Evolutionary conservation across 805 yeast species (phyloP).

Genomic region (Candida pseudofarinosa): DNA sequence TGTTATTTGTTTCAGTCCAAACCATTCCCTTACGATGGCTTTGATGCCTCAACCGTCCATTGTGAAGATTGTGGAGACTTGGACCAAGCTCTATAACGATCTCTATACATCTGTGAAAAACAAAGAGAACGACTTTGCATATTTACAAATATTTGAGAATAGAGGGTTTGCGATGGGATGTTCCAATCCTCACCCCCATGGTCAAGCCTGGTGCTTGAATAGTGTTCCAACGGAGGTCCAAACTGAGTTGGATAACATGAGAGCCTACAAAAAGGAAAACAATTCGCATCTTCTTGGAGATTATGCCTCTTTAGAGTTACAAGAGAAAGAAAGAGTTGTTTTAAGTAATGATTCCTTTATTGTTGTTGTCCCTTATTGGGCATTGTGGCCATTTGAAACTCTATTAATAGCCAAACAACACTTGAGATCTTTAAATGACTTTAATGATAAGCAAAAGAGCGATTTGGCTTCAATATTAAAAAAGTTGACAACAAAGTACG

Average conservation of each 20-base stretch:
- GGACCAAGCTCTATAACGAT: constrained; percentile 51
- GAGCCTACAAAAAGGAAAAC: constrained; percentile 38
- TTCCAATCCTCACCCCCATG: constrained; percentile 79
- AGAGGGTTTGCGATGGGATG: constrained; percentile 82
- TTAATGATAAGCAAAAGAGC: constrained; percentile 40
- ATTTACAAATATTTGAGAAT: constrained; percentile 72
- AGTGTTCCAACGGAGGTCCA: constrained; percentile 63
- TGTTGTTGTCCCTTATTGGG: constrained; percentile 78
- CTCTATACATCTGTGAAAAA: constrained; percentile 34
- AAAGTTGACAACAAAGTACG: constrained; percentile 58
- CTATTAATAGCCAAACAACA: constrained; percentile 56
- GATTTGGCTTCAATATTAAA: constrained; percentile 57
- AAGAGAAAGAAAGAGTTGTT: constrained; percentile 50
- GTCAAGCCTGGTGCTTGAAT: constrained; percentile 75
- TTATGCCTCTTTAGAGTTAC: constrained; percentile 53
- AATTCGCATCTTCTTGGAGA: constrained; percentile 55
- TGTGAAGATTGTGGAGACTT: constrained; percentile 49
- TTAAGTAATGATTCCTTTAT: constrained; percentile 58
- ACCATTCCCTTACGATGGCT: constrained; percentile 64
- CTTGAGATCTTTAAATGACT: constrained; percentile 45
- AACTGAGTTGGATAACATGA: constrained; percentile 51
- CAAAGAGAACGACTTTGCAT: constrained; percentile 46
- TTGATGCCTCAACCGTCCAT: constrained; percentile 48
- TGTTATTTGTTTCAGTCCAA: constrained; percentile 70
- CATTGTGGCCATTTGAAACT: constrained; percentile 78